phyloP scores from a whole-genome alignment of 2,329 filamentous ascomycete genomes.

The Drechslera avenae region DNA sequence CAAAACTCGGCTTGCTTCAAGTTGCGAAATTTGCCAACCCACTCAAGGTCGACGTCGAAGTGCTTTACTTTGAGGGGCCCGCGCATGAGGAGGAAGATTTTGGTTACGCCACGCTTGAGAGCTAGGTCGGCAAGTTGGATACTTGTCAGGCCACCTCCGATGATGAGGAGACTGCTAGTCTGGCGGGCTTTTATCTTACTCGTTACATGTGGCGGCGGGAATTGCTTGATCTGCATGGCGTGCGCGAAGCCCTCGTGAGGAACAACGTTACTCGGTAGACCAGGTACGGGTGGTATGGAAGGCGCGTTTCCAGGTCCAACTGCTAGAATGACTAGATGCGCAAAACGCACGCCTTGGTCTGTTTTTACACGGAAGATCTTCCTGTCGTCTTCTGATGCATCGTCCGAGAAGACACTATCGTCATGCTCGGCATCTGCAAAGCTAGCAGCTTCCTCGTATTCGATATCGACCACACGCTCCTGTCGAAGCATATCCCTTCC shows the following conservation, averaged over 20 bases:
- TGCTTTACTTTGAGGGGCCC: slow-evolving; percentile 68
- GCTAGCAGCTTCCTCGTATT: slow-evolving; percentile 57
- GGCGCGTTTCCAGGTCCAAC: slow-evolving; percentile 68
- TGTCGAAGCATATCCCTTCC: slow-evolving; percentile 62
- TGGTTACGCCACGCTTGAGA: slow-evolving; percentile 66
- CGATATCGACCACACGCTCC: slow-evolving; percentile 65
- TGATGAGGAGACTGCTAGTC: slow-evolving; percentile 67
- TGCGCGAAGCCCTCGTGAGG: slow-evolving; percentile 63
- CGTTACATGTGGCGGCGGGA: slow-evolving; percentile 61
- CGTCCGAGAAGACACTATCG: slow-evolving; percentile 26
- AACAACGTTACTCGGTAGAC: slow-evolving; percentile 38
- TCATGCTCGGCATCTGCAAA: slow-evolving; percentile 27
- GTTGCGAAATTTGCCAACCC: slow-evolving; percentile 85
- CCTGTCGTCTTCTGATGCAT: slow-evolving; percentile 41
- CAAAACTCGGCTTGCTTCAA: slow-evolving; percentile 77
- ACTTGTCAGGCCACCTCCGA: slow-evolving; percentile 78
- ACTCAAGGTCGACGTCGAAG: slow-evolving; percentile 76
- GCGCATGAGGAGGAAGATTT: slow-evolving; percentile 74
- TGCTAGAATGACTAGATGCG: slow-evolving; percentile 70
- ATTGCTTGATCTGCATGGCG: slow-evolving; percentile 65
- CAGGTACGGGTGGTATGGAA: slow-evolving; percentile 54
- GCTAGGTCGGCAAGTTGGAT: slow-evolving; percentile 74
- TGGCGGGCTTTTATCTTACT: slow-evolving; percentile 55
- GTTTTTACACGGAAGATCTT: slow-evolving; percentile 70
- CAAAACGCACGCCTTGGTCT: slow-evolving; percentile 59